Percentiles rank a stretch among this genome's conserved stretches.
Conservation (phyloP, 352 stramenopile species). For the Phytophthora meadii region DNA sequence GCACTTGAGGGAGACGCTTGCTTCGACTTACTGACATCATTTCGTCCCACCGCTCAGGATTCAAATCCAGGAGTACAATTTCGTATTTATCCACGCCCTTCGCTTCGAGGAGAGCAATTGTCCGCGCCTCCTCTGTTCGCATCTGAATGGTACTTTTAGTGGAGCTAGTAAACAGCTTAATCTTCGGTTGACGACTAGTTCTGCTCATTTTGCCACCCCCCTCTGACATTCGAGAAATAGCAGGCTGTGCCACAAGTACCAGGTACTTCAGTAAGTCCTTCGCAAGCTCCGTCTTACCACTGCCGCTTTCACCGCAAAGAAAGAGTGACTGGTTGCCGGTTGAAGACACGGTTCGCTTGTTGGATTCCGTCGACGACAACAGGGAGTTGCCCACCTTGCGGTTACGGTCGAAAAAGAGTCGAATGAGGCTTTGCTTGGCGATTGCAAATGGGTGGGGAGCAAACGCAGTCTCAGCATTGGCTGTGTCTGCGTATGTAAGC, state of each 20-base stretch:
- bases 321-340: constrained; percentile 43
- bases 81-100: constrained; percentile 74
- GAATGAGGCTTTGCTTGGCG: constrained; percentile 65
- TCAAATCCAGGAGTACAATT: constrained; percentile 74
- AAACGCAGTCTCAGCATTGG: constrained; percentile 44
- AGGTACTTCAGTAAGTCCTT: constrained; percentile 87
- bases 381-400: not conserved
- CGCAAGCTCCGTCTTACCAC: constrained; percentile 77
- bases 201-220: not conserved
- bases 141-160: constrained; percentile 88
- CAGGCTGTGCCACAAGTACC: constrained; percentile 59
- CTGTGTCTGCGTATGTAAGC: constrained; percentile 61
- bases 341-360: not conserved
- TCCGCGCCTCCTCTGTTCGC: constrained; percentile 75
- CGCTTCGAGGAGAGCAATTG: constrained; percentile 75
- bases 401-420: constrained; percentile 45
- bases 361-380: constrained; percentile 5
- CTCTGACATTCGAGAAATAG: constrained; percentile 19
- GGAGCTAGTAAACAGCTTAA: constrained; percentile 82
- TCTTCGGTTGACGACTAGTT: constrained; percentile 29
- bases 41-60: constrained; percentile 66
- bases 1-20: constrained; percentile 77
- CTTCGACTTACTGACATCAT: constrained; percentile 75
- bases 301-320: constrained; percentile 73
- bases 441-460: constrained; percentile 79